A percentile compares a stretch with the other conserved stretches of the same genome.
Evolutionary conservation across 495 filamentous ascomycete genomes (phyloP).

Genomic region (Viridothelium virens): DNA sequence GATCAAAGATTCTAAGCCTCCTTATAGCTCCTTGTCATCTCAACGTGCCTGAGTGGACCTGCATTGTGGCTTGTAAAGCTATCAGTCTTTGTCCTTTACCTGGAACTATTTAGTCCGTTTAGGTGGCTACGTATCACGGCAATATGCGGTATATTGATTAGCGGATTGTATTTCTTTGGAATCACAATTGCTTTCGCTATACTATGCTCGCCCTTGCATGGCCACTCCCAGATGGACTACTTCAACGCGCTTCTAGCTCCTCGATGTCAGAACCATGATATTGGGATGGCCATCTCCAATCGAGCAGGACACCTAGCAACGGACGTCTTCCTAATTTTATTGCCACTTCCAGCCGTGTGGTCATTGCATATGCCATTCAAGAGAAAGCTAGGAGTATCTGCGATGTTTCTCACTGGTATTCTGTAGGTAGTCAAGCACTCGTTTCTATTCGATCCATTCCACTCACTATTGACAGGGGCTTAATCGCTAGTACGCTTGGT

Average conservation of each 20-base stretch:
- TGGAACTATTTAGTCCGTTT: neutral
- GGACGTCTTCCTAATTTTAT: neutral
- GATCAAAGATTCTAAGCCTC: neutral
- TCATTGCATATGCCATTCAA: constrained; percentile 16
- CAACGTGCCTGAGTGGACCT: neutral
- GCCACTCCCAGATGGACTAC: neutral
- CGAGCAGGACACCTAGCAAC: neutral
- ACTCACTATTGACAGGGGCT: constrained; percentile 13
- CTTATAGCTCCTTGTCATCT: neutral
- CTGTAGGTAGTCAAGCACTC: neutral
- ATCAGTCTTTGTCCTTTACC: neutral
- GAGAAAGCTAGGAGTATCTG: constrained; percentile 15
- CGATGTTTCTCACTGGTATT: constrained; percentile 6
- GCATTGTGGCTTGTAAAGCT: neutral
- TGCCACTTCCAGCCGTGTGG: constrained; percentile 12
- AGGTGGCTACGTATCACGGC: neutral
- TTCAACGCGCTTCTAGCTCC: neutral
- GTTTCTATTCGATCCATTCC: neutral
- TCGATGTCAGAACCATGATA: neutral
- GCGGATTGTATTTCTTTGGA: neutral
- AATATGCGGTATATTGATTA: neutral
- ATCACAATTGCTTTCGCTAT: neutral
- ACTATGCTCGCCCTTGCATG: neutral
- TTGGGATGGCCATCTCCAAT: neutral
- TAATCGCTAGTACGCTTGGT: constrained; percentile 20